Conservation (phyloP, 2,329 filamentous ascomycete species). For the Tolypocladium inflatum region DNA sequence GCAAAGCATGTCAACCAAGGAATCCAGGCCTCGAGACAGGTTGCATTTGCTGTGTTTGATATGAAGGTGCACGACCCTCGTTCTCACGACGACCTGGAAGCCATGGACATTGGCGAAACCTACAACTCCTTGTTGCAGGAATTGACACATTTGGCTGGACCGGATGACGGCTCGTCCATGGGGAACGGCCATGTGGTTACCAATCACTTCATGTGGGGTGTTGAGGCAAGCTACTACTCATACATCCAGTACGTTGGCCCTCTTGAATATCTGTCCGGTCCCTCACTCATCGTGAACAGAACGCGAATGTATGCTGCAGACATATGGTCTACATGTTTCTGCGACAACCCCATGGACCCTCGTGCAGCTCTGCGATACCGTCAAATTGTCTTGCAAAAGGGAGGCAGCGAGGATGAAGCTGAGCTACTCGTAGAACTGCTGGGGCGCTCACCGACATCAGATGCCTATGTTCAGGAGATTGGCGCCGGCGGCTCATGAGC, state of each 20-base stretch:
- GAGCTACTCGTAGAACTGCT: background rate
- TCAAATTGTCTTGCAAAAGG: background rate
- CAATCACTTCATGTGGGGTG: conserved; percentile 1
- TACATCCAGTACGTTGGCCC: conserved; percentile 2
- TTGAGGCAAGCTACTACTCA: conserved; percentile 2
- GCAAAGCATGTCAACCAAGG: conserved; percentile 41
- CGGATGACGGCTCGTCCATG: background rate
- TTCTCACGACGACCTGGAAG: background rate
- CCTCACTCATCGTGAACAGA: background rate
- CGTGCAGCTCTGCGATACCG: background rate
- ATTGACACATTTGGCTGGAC: background rate
- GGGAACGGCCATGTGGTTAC: background rate
- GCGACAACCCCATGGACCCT: background rate
- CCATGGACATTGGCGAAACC: no score
- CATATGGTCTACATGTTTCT: background rate
- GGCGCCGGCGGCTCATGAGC: background rate
- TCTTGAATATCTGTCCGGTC: background rate
- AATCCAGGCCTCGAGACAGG: conserved; percentile 30
- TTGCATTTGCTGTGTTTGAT: background rate
- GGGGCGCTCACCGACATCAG: conserved; percentile 1
- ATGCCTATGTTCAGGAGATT: background rate
- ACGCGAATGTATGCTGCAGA: background rate
- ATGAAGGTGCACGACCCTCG: conserved; percentile 2
- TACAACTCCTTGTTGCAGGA: no score
- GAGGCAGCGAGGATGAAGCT: conserved; percentile 1